phyloP scores from a whole-genome alignment of 495 filamentous ascomycete genomes.

The Aspergillus indologenus region DNA sequence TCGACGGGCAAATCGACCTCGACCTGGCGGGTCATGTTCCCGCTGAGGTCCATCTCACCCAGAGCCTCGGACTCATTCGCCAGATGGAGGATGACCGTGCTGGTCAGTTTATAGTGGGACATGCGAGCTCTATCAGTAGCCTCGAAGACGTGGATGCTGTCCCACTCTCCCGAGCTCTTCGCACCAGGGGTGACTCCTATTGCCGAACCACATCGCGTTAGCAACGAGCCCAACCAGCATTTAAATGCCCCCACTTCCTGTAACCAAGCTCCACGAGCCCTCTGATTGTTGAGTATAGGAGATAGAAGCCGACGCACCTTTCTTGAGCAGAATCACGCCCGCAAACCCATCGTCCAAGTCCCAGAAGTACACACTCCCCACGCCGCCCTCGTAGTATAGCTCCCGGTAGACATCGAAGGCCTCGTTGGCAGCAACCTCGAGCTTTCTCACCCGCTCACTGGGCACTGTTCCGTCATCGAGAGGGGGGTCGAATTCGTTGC shows the following conservation, averaged over 20 bases:
- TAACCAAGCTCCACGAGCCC: neutral
- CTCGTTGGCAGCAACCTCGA: constrained; percentile 91
- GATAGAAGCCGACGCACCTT: constrained; percentile 51
- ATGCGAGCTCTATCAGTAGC: constrained; percentile 84
- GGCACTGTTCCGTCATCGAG: constrained; percentile 76
- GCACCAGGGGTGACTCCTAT: constrained; percentile 61
- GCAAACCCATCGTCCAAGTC: constrained; percentile 98
- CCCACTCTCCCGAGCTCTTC: constrained; percentile 84
- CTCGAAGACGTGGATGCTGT: constrained; percentile 98
- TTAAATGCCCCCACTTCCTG: neutral
- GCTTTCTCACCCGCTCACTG: constrained; percentile 81
- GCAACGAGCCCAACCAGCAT: neutral
- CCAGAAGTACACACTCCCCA: constrained; percentile 96
- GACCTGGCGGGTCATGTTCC: constrained; percentile 96
- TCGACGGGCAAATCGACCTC: constrained; percentile 87
- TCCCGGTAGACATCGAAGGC: constrained; percentile 97
- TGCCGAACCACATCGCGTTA: neutral
- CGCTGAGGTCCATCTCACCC: constrained; percentile 88
- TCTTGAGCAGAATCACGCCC: constrained; percentile 92
- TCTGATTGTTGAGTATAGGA: neutral
- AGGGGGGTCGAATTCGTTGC: constrained; percentile 93
- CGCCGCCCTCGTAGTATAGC: constrained; percentile 96
- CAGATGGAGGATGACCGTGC: constrained; percentile 90
- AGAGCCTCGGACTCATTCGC: constrained; percentile 67
- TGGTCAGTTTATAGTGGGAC: constrained; percentile 96